A percentile compares a stretch with the other conserved stretches of the same genome.
Conservation (phyloP, 2,329 filamentous ascomycete genomes). For the Alternaria solani region DNA sequence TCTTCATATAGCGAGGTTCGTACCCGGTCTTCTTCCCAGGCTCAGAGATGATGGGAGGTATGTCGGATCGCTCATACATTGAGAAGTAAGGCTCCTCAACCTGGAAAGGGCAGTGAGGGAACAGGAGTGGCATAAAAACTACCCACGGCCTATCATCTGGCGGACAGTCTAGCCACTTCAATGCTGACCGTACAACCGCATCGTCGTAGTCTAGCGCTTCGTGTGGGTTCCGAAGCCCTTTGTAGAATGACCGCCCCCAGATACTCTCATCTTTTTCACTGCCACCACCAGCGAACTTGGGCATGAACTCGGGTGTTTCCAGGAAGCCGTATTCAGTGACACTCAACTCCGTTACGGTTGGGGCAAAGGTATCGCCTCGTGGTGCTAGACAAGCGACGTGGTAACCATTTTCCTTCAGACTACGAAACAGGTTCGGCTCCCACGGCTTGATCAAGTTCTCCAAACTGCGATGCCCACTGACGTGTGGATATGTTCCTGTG, state of each 20-base stretch:
- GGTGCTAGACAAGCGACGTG: slow-evolving; percentile 32
- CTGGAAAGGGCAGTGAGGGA: slow-evolving; percentile 59
- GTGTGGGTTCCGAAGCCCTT: slow-evolving; percentile 34
- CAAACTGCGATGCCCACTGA: slow-evolving; percentile 57
- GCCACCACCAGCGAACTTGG: background rate
- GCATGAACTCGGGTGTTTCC: background rate
- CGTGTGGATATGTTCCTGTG: slow-evolving; percentile 58
- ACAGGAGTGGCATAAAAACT: slow-evolving; percentile 55
- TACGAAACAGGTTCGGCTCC: slow-evolving; percentile 59
- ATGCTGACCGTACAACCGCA: slow-evolving; percentile 50
- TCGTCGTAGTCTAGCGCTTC: slow-evolving; percentile 55
- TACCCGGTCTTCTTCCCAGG: slow-evolving; percentile 50
- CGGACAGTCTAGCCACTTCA: slow-evolving; percentile 56
- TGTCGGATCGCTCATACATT: slow-evolving; percentile 54
- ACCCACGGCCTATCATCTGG: slow-evolving; percentile 54
- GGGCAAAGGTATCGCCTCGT: slow-evolving; percentile 55
- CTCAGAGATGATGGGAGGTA: slow-evolving; percentile 21
- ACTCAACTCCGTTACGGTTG: slow-evolving; percentile 55
- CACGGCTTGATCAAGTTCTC: slow-evolving; percentile 60
- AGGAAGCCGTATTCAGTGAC: slow-evolving; percentile 25
- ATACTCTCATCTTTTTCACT: slow-evolving; percentile 38
- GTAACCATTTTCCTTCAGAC: slow-evolving; percentile 9
- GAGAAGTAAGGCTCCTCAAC: slow-evolving; percentile 58
- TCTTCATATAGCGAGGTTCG: slow-evolving; percentile 55
- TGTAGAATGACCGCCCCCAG: slow-evolving; percentile 55